phyloP scores from a whole-genome alignment of 1,284 basidiomycete species.

The Gomphus sp. region DNA sequence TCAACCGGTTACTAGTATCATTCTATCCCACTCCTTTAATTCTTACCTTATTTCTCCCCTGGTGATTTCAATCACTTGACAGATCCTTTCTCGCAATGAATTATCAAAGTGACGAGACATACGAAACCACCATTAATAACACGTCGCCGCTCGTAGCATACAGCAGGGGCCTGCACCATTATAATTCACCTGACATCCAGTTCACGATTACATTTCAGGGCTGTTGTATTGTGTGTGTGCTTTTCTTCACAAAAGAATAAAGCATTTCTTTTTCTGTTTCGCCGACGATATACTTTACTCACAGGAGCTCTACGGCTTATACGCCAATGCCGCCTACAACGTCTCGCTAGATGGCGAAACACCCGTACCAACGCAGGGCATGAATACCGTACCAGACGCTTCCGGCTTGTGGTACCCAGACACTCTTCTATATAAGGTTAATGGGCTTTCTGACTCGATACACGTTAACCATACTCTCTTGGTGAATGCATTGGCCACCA shows the following conservation, averaged over 20 bases:
- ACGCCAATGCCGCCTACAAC: background rate
- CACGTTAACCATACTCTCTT: background rate
- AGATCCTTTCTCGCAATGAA: no score
- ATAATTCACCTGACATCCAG: background rate
- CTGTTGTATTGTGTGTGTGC: conserved; percentile 1
- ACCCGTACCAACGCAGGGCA: background rate
- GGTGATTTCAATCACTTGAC: no score
- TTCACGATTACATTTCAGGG: conserved; percentile 1
- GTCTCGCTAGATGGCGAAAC: background rate
- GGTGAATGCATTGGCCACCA: background rate
- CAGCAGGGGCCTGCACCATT: background rate
- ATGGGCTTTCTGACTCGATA: background rate
- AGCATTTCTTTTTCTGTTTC: background rate
- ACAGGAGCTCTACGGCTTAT: conserved; percentile 6
- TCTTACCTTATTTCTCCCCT: no score
- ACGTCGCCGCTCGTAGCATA: background rate
- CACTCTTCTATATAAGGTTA: background rate
- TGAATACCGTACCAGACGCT: background rate
- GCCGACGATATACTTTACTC: background rate
- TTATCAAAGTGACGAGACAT: background rate
- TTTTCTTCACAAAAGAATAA: background rate
- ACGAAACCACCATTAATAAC: background rate
- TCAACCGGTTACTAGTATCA: no score
- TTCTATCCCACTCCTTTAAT: no score
- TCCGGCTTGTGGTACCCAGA: background rate